Percentiles rank a stretch among this genome's conserved stretches.
phyloP scores from a whole-genome alignment of 768 basidiomycete genomes.

The Boletus eberwhitei region DNA sequence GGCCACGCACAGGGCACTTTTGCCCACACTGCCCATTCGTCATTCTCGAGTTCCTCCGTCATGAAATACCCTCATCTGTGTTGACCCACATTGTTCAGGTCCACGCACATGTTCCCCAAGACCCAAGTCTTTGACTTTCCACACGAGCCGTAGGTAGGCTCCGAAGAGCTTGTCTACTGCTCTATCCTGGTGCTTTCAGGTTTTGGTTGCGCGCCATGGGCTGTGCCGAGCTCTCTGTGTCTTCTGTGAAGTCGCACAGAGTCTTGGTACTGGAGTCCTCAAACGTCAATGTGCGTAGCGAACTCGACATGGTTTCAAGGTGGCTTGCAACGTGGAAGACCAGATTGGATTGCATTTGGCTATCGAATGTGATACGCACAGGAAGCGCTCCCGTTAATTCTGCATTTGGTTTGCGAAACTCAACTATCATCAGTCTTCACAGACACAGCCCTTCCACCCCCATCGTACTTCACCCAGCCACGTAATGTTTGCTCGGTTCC shows the following conservation, averaged over 20 bases:
- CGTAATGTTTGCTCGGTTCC: slow-evolving; percentile 39
- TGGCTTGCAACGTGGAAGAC: slow-evolving; percentile 26
- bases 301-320: slow-evolving; percentile 53
- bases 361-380: slow-evolving; percentile 35
- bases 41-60: slow-evolving; percentile 18
- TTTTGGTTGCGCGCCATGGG: slow-evolving; percentile 52
- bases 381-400: slow-evolving; percentile 25
- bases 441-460: slow-evolving; percentile 23
- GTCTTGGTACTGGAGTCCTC: slow-evolving; percentile 37
- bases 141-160: slow-evolving; percentile 22
- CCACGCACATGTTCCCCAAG: slow-evolving; percentile 39
- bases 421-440: slow-evolving; percentile 16
- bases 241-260: slow-evolving; percentile 16
- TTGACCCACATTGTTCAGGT: slow-evolving; percentile 31
- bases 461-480: slow-evolving; percentile 17
- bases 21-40: slow-evolving; percentile 29
- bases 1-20: slow-evolving; percentile 36
- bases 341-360: slow-evolving; percentile 18
- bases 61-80: slow-evolving; percentile 11
- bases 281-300: slow-evolving; percentile 52
- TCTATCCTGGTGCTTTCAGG: slow-evolving; percentile 55
- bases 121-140: slow-evolving; percentile 44
- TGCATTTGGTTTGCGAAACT: slow-evolving; percentile 12
- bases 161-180: slow-evolving; percentile 13
- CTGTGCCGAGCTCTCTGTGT: slow-evolving; percentile 29